Base-by-base conservation (phyloP, 345 rosid species). In the Linum trigynum region DNA sequence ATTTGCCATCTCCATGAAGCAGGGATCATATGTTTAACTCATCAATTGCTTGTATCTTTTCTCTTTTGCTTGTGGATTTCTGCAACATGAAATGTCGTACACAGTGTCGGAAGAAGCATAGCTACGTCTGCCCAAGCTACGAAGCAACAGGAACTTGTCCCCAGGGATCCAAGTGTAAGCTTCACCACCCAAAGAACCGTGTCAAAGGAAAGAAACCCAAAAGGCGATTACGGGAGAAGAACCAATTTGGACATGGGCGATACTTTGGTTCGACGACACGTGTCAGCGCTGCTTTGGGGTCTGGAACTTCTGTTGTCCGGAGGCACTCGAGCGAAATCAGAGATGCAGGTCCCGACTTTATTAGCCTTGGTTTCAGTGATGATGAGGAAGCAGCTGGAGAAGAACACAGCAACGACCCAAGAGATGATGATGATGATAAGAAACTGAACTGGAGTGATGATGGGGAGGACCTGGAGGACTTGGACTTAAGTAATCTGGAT, bases 51-150 rank as follows among this genome's bases (percentile, higher is more conserved):
- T 11, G 12, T 38, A 32, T 11, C 14, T 43, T 64, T 4, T n/a
- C 12, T 40, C 61, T 35, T 10, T 23, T 23, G 32, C 7, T 16
- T 63, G 74, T 69, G 71, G 78, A 74, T 72, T 9, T 15, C 11
- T 70, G 74, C 72, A 73, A 71, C 72, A 10, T 67, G 32, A 65
- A 74, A 67, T 80, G 67, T 87, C 83, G 75, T 78, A 64, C 82
- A 53, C 95, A 94, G 97, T 91, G 98, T 80, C 84, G 80, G 83
- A 91, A 85, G 89, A 91, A 87, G 89, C 98, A 91, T 85, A 89
- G 86, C 75, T 83, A 84, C 69, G 84, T 78, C 65, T 91, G 98
- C 82, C 96, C 98, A 17, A 65, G 59, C 45, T 89, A 80, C 41
- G 86, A 87, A 76, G 87, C 89, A 39, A 87, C 82, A 17, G 95